Conservation (phyloP, 2,329 filamentous ascomycete species). For the Penicillium oxalicum region DNA sequence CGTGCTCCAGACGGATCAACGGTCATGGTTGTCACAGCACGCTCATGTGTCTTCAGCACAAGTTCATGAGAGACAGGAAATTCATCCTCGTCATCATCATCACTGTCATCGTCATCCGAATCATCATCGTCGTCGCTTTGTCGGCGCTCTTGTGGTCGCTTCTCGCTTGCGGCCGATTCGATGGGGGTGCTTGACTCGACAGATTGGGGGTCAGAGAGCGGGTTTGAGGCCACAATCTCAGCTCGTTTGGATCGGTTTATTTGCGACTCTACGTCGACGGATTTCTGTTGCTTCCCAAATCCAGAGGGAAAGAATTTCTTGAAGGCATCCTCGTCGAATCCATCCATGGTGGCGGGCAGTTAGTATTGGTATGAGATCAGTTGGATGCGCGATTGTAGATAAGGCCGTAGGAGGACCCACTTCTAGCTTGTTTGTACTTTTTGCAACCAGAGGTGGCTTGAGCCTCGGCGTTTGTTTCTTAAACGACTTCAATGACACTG, state of each 20-base stretch:
- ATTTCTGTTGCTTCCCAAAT: constrained; percentile 76
- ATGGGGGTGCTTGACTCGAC: constrained; percentile 21
- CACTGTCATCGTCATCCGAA: constrained; percentile 53
- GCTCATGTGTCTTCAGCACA: constrained; percentile 84
- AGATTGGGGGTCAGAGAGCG: constrained; percentile 19
- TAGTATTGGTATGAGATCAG: constrained; percentile 7
- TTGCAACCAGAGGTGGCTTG: constrained; percentile 15
- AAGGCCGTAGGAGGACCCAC: constrained; percentile 1
- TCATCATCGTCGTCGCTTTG: constrained; percentile 44
- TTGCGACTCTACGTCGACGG: constrained; percentile 69
- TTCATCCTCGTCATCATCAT: constrained; percentile 71
- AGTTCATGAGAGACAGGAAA: constrained; percentile 92
- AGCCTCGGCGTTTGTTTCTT: neutral
- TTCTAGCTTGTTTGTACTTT: constrained; percentile 24
- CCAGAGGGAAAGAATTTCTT: constrained; percentile 66
- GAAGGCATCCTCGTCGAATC: constrained; percentile 42
- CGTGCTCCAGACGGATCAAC: constrained; percentile 80
- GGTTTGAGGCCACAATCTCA: constrained; percentile 35
- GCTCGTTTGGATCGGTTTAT: constrained; percentile 70
- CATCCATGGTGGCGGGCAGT: constrained; percentile 30
- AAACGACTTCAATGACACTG: too few species aligned
- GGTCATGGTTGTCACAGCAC: constrained; percentile 75
- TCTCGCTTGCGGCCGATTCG: constrained; percentile 17
- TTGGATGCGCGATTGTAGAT: constrained; percentile 7
- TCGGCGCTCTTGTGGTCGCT: constrained; percentile 26